Evolutionary conservation across 148 eudicot genomes (phyloP), one percentile per base, ranked within the genome.

Genomic region (Simmondsia chinensis): DNA sequence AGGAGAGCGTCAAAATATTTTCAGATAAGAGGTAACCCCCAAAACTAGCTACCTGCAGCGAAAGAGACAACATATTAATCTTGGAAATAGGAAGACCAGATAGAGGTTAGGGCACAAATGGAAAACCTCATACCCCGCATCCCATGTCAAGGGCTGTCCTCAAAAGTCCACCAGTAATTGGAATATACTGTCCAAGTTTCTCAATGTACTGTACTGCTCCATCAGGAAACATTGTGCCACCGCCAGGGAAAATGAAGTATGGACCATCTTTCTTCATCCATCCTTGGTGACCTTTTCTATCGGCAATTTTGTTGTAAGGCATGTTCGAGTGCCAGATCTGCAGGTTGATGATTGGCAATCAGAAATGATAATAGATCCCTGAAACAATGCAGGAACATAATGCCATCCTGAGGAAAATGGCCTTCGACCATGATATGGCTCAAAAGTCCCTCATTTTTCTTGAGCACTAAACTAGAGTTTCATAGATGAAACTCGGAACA

Each of bases 141-240:
- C 99, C 99, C 99, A 93, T 93, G 65, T 93, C 99, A 61, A 86
- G 94, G 75, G 94, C 99, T 31, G 99, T 86, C 62, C 99, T 82
- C 50, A 93, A 49, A 68, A 58, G 51, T 59, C 96, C 96, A 44
- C 87, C 96, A 46, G 68, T 59, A 20, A 86, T 82, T 17, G 94
- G 99, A 51, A 93, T 86, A 69, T 86, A 86, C 59, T 86, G 94
- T 36, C 68, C 70, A 54, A 93, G 99, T 64, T 93, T 87, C 40
- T 86, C 99, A 52, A 93, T 93, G 46, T 93, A 93, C 45, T 77
- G 86, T 22, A 58, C 69, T 16, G 99, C 99, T 59, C 99, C 96
- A 55, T 72, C 96, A 10, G 96, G 96, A 46, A 87, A 83, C 96
- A 83, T 87, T 20, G 96, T 87, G 6, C 96, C 96, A 19, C 96